Conservation (phyloP, 495 filamentous ascomycete genomes). For the Penicillium alfredii region DNA sequence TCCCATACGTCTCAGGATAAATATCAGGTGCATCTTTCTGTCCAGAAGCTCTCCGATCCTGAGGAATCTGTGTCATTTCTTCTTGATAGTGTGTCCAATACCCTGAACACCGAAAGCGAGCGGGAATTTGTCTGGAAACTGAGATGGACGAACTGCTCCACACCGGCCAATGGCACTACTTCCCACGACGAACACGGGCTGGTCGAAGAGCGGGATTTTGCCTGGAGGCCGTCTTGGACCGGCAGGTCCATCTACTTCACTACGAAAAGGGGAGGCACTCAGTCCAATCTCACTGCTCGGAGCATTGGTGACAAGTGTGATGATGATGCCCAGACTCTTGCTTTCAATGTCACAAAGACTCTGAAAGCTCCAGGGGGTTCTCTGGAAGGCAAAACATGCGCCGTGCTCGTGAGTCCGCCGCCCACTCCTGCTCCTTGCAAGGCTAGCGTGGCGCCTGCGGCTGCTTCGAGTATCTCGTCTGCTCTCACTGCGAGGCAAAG, state of each 20-base stretch:
- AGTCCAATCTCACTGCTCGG: conserved; percentile 3
- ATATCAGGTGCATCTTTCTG: no score
- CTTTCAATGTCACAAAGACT: conserved; percentile 4
- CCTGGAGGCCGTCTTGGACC: conserved; percentile 3
- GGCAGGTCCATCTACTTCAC: conserved; percentile 3
- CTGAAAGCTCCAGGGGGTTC: conserved; percentile 1
- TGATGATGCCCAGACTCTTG: background rate
- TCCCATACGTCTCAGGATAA: no score
- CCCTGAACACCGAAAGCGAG: conserved; percentile 6
- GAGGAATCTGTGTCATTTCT: conserved; percentile 3
- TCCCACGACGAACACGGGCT: conserved; percentile 1
- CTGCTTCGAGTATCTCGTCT: conserved; percentile 4
- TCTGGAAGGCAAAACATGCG: conserved; percentile 2
- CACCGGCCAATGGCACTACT: conserved; percentile 3
- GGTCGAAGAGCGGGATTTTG: no score
- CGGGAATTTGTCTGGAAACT: conserved; percentile 5
- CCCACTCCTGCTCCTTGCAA: conserved; percentile 7
- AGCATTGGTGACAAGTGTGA: conserved; percentile 4
- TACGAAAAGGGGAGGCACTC: conserved; percentile 3
- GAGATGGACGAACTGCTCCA: conserved; percentile 5
- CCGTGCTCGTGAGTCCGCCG: conserved; percentile 4
- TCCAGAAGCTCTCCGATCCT: no score
- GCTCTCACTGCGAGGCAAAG: background rate
- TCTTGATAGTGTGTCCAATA: conserved; percentile 2
- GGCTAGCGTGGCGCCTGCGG: conserved; percentile 1